Conservation (phyloP, 805 yeast species). For the Ogataea methanolica region DNA sequence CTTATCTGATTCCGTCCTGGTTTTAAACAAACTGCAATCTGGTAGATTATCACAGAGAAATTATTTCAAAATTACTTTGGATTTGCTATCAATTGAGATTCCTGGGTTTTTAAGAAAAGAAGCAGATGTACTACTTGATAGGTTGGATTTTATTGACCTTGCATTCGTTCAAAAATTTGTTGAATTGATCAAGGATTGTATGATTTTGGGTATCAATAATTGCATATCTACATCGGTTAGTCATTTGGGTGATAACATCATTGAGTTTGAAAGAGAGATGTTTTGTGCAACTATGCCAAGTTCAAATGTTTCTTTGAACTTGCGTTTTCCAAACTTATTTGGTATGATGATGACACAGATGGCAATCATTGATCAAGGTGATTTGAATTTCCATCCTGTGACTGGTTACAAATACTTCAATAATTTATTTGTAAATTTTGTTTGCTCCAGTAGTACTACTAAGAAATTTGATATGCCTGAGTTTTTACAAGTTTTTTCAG, state of each 20-base stretch:
- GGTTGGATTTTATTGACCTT: constrained; percentile 8
- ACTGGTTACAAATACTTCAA: constrained; percentile 14
- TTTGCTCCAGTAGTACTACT: constrained; percentile 12
- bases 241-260: constrained; percentile 12
- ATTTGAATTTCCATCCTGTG: background rate
- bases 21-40: constrained; percentile 10
- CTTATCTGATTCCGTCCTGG: constrained; percentile 17
- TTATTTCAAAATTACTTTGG: constrained; percentile 14
- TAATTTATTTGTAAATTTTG: constrained; percentile 11
- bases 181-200: constrained; percentile 22
- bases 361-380: background rate
- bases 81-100: constrained; percentile 8
- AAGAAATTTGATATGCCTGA: constrained; percentile 18
- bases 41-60: constrained; percentile 7
- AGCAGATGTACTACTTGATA: constrained; percentile 6
- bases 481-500: constrained; percentile 13
- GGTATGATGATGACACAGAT: constrained; percentile 10
- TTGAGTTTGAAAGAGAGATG: constrained; percentile 19
- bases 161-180: constrained; percentile 17
- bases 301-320: constrained; percentile 10
- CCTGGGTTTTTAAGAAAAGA: constrained; percentile 18
- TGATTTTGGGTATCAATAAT: constrained; percentile 21
- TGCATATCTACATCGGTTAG: constrained; percentile 14
- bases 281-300: constrained; percentile 14
- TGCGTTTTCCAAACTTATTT: constrained; percentile 18